phyloP scores from a whole-genome alignment of 345 rosid genomes.

The Abelmoschus esculentus region DNA sequence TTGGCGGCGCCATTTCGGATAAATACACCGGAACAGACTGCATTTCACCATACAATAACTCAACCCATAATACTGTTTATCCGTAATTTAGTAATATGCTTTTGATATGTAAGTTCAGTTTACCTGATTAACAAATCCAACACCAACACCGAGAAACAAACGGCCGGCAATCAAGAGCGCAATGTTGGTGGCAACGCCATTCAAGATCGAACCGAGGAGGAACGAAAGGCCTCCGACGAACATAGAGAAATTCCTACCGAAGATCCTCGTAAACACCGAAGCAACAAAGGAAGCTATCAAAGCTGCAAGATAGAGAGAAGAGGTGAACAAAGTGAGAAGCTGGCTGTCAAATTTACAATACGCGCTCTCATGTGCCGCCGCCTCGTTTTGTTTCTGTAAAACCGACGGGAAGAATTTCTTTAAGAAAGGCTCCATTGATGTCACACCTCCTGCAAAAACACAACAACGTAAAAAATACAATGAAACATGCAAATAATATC shows the following conservation, averaged over 20 bases:
- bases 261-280: constrained; percentile 42
- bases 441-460: constrained; percentile 35
- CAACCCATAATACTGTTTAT: no score
- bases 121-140: constrained; percentile 89
- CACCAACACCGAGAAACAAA: constrained; percentile 68
- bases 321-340: constrained; percentile 57
- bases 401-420: constrained; percentile 56
- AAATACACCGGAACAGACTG: constrained; percentile 7
- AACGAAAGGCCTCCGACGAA: constrained; percentile 52
- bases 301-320: constrained; percentile 69
- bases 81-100: no score
- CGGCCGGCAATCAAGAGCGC: constrained; percentile 59
- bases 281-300: constrained; percentile 57
- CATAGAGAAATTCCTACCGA: constrained; percentile 68
- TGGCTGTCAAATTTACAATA: constrained; percentile 63
- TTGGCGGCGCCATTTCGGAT: constrained; percentile 6
- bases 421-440: constrained; percentile 65
- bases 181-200: constrained; percentile 46
- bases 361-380: constrained; percentile 28
- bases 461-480: no score
- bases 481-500: no score
- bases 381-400: constrained; percentile 20
- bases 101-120: no score
- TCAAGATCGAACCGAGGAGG: constrained; percentile 51
- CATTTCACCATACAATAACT: no score